Evolutionary conservation across 2,329 filamentous ascomycete genomes (phyloP).

Genomic region (Knufia fluminis): DNA sequence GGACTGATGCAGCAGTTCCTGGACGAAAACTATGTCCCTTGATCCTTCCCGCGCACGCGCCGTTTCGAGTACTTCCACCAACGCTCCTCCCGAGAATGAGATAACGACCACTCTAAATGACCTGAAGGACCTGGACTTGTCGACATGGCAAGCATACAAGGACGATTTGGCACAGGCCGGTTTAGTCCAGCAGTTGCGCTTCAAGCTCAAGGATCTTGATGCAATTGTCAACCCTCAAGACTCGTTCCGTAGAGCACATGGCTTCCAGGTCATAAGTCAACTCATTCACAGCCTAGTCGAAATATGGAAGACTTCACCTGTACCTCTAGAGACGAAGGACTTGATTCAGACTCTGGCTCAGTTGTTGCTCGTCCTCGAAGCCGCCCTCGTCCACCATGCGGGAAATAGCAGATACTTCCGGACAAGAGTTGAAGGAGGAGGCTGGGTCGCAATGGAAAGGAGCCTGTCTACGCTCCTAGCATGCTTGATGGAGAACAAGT

Average conservation of each 20-base stretch:
- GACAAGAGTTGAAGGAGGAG: conserved; percentile 62
- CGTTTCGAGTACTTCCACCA: conserved; percentile 21
- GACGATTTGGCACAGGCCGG: conserved; percentile 40
- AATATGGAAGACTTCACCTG: conserved; percentile 49
- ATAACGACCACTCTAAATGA: conserved; percentile 18
- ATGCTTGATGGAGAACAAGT: conserved; percentile 37
- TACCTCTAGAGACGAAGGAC: conserved; percentile 27
- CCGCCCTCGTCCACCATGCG: conserved; percentile 65
- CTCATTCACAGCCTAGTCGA: conserved; percentile 63
- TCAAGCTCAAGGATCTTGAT: conserved; percentile 49
- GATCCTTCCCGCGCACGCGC: conserved; percentile 13
- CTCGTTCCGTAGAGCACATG: conserved; percentile 69
- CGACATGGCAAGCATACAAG: conserved; percentile 25
- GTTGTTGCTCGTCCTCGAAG: conserved; percentile 54
- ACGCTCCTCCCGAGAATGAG: conserved; percentile 18
- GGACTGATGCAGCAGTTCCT: conserved; percentile 4
- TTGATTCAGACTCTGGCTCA: conserved; percentile 59
- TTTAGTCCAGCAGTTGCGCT: conserved; percentile 56
- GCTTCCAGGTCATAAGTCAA: conserved; percentile 65
- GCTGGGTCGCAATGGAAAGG: conserved; percentile 69
- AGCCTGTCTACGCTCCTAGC: conserved; percentile 56
- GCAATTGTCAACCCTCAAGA: conserved; percentile 54
- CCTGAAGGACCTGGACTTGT: conserved; percentile 27
- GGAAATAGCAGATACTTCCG: conserved; percentile 86
- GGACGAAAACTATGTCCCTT: conserved; percentile 6